Evolutionary conservation across 805 yeast species (phyloP).

Genomic region (Candida hungchunana): DNA sequence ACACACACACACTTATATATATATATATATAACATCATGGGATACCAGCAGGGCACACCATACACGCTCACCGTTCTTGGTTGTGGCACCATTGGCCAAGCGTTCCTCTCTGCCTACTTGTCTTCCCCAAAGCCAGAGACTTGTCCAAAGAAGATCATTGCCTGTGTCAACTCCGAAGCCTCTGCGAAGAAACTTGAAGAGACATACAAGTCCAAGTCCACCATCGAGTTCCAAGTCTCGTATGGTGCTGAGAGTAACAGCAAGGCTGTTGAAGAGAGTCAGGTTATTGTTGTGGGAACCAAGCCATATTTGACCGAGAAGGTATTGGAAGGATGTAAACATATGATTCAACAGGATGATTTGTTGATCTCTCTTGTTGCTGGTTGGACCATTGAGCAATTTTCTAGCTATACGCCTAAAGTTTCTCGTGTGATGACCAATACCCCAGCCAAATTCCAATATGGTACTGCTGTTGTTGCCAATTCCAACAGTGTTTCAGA

Average conservation of each 20-base stretch:
- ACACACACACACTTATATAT: too few species aligned
- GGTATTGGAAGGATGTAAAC: conserved; percentile 42
- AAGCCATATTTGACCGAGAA: conserved; percentile 78
- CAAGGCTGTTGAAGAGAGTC: conserved; percentile 57
- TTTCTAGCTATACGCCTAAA: conserved; percentile 44
- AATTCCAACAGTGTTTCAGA: conserved; percentile 50
- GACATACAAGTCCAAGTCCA: conserved; percentile 38
- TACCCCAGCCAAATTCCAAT: conserved; percentile 90
- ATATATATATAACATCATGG: conserved; percentile 11
- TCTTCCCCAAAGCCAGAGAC: conserved; percentile 37
- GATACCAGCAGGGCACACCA: conserved; percentile 10
- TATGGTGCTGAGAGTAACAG: conserved; percentile 44
- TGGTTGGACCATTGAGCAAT: conserved; percentile 81
- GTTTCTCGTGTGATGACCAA: conserved; percentile 96
- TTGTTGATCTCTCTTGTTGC: conserved; percentile 82
- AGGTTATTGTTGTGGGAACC: conserved; percentile 76
- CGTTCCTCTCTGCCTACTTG: conserved; percentile 77
- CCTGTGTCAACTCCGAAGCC: conserved; percentile 62
- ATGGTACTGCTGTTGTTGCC: conserved; percentile 92
- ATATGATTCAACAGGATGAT: conserved; percentile 36
- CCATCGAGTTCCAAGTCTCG: conserved; percentile 48
- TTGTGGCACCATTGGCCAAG: conserved; percentile 95
- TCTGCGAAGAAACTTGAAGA: conserved; percentile 46
- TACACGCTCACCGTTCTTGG: conserved; percentile 79
- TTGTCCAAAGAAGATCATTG: conserved; percentile 67